These are phyloP conservation scores for Ustilago crameri DNA, from an alignment of 1,284 basidiomycete genomes.

Conservation along the genomic window DNA sequence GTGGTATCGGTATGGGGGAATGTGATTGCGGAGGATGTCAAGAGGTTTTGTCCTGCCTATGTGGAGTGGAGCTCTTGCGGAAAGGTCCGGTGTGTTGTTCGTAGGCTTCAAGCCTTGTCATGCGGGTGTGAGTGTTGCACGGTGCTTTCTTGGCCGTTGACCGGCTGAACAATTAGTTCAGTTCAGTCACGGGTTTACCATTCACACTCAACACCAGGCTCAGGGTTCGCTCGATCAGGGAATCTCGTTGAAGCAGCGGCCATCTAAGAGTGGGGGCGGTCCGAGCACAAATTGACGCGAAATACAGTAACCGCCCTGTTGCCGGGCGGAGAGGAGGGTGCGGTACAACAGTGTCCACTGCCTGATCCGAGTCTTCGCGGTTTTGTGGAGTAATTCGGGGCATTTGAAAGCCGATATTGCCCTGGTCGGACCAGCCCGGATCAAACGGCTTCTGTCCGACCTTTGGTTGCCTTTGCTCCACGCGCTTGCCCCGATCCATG, in stretches of 20 bases:
- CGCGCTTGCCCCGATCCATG: conserved; percentile 13
- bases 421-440: conserved; percentile 30
- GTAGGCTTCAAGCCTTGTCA: conserved; percentile 1
- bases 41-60: background rate
- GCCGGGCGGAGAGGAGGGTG: too few relatives aligned
- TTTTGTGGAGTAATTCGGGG: conserved; percentile 32
- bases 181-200: conserved; percentile 12
- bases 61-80: conserved; percentile 14
- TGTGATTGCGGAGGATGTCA: background rate
- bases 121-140: background rate
- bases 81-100: conserved; percentile 18
- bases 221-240: conserved; percentile 2
- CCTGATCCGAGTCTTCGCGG: background rate
- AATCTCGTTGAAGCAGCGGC: background rate
- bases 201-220: background rate
- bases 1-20: too few relatives aligned
- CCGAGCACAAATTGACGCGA: conserved; percentile 21
- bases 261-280: conserved; percentile 14
- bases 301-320: background rate
- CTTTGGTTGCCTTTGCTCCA: conserved; percentile 16
- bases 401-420: conserved; percentile 29
- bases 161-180: conserved; percentile 27
- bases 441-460: conserved; percentile 18
- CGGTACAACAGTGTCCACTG: too few relatives aligned
- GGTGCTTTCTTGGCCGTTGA: background rate